Conservation (phyloP, 805 yeast species). For the Komagataella pseudopastoris region DNA sequence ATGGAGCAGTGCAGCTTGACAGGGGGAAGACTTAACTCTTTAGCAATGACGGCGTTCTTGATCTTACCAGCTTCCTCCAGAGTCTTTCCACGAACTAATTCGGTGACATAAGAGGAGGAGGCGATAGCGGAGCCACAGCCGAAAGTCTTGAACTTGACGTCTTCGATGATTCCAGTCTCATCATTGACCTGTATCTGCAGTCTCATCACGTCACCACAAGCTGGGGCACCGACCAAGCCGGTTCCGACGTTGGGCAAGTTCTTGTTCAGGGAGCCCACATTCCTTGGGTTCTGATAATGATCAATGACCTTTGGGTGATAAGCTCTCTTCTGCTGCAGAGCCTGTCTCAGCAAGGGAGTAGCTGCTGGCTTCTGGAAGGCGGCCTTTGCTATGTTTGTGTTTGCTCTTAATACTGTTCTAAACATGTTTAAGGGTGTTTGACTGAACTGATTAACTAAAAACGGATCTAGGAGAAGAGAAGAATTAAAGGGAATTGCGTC, state of each 20-base stretch:
- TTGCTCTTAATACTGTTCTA: not conserved
- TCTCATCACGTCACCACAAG: slow-evolving; percentile 99
- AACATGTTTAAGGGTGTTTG: not conserved
- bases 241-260: slow-evolving; percentile 73
- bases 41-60: slow-evolving; percentile 89
- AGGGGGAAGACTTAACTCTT: slow-evolving; percentile 90
- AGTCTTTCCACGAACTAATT: slow-evolving; percentile 87
- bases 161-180: slow-evolving; percentile 79
- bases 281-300: slow-evolving; percentile 93
- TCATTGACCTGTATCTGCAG: slow-evolving; percentile 90
- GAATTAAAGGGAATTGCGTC: not conserved
- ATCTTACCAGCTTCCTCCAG: slow-evolving; percentile 87
- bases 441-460: not conserved
- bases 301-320: slow-evolving; percentile 93
- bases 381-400: not conserved
- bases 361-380: not conserved
- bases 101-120: slow-evolving; percentile 88
- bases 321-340: slow-evolving; percentile 18
- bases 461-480: not conserved
- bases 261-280: slow-evolving; percentile 88
- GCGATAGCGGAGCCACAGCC: slow-evolving; percentile 99
- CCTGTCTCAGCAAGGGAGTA: not conserved
- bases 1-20: slow-evolving; percentile 95
- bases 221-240: slow-evolving; percentile 97
- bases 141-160: slow-evolving; percentile 95